Evolutionary conservation across 2,329 filamentous ascomycete genomes (phyloP).

Genomic region (Aspergillus uvarum): DNA sequence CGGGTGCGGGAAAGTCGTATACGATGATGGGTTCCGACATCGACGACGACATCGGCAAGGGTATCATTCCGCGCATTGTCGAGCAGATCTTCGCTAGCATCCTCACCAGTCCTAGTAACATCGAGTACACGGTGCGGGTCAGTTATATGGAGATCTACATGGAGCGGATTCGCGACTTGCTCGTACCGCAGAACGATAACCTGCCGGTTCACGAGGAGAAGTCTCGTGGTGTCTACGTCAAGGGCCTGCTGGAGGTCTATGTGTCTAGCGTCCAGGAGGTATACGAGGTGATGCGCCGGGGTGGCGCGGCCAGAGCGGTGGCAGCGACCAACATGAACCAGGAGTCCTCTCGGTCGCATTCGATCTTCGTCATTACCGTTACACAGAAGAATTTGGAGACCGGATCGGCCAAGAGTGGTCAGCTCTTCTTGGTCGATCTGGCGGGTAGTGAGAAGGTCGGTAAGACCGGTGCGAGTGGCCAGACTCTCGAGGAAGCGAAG

Average conservation of each 20-base stretch:
- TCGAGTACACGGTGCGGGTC: constrained; percentile 97
- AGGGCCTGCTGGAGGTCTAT: constrained; percentile 90
- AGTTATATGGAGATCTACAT: constrained; percentile 99
- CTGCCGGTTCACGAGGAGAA: constrained; percentile 98
- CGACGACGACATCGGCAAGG: constrained; percentile 80
- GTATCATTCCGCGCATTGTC: constrained; percentile 94
- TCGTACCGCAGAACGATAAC: constrained; percentile 92
- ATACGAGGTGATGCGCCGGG: constrained; percentile 93
- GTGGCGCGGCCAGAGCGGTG: constrained; percentile 84
- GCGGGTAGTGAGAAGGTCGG: constrained; percentile 98
- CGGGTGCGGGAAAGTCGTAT: constrained; percentile 96
- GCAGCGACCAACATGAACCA: constrained; percentile 99
- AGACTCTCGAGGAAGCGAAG: constrained; percentile 96
- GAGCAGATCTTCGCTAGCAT: constrained; percentile 98
- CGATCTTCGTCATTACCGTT: constrained; percentile 95
- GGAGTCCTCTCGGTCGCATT: constrained; percentile 96
- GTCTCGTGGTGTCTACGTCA: constrained; percentile 92
- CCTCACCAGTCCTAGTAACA: constrained; percentile 83
- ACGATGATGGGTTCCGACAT: constrained; percentile 99
- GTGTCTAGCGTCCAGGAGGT: constrained; percentile 94
- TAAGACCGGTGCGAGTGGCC: constrained; percentile 95
- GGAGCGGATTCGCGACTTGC: constrained; percentile 93
- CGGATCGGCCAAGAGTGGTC: constrained; percentile 91
- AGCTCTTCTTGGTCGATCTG: constrained; percentile 96
- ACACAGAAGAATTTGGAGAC: constrained; percentile 98